phyloP scores from a whole-genome alignment of 106 monocot genomes.

The Cymbidium sinense region DNA sequence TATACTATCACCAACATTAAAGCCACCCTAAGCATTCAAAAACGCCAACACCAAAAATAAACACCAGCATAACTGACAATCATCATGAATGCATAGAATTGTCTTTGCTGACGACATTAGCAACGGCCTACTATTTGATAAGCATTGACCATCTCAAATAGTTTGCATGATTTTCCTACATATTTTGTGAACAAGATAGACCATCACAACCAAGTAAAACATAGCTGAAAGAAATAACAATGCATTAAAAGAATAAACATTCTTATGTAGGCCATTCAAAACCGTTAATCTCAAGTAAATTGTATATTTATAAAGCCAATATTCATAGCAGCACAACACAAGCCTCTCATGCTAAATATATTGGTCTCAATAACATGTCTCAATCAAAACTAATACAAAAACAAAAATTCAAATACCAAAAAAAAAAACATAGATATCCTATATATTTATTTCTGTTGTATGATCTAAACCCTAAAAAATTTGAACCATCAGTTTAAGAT shows the following conservation, averaged over 20 bases:
- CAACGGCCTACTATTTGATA: background rate
- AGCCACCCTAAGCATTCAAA: background rate
- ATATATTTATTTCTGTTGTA: too few relatives aligned
- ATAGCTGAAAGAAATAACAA: background rate
- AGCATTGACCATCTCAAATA: background rate
- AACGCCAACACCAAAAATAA: background rate
- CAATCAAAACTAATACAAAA: too few relatives aligned
- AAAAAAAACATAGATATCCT: too few relatives aligned
- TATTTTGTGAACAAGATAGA: background rate
- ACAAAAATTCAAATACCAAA: too few relatives aligned
- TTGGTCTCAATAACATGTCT: too few relatives aligned
- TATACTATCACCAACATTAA: background rate
- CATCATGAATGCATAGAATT: background rate
- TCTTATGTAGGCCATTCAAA: background rate
- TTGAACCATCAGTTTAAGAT: too few relatives aligned
- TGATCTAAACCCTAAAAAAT: too few relatives aligned
- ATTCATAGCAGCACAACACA: too few relatives aligned
- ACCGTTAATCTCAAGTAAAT: background rate
- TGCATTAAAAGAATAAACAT: background rate
- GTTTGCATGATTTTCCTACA: background rate
- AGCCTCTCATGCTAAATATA: too few relatives aligned
- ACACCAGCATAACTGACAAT: background rate
- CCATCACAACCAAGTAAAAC: background rate
- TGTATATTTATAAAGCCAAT: too few relatives aligned
- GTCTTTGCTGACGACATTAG: background rate